Conservation (phyloP, 202 grass and related monocot genomes). For the Dendrocalamus latiflorus region DNA sequence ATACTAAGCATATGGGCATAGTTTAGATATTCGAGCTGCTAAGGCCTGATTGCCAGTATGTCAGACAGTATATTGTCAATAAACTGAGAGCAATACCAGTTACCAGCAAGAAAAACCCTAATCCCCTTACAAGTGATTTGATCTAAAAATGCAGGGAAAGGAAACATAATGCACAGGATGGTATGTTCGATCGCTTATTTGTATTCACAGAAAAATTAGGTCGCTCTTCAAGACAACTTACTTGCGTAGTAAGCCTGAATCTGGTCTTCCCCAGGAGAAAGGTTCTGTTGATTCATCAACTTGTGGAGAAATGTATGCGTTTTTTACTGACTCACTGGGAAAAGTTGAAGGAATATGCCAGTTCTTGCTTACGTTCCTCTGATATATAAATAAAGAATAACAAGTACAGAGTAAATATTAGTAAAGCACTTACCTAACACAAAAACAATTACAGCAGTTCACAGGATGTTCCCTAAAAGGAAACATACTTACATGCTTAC, state of each 20-base stretch:
- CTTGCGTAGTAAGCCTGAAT: constrained; percentile 79
- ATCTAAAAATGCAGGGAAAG: neutral
- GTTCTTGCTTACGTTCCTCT: constrained; percentile 98
- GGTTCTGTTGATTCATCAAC: constrained; percentile 79
- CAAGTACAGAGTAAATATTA: constrained; percentile 7
- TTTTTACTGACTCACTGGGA: constrained; percentile 77
- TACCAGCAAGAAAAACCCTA: neutral
- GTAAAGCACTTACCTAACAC: neutral
- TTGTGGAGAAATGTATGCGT: constrained; percentile 74
- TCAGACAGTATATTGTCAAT: neutral
- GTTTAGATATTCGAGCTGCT: neutral
- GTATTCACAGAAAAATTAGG: neutral
- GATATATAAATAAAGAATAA: constrained; percentile 25
- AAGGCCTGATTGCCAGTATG: neutral
- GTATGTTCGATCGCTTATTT: neutral
- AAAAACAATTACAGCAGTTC: constrained; percentile 18
- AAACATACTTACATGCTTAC: constrained; percentile 57
- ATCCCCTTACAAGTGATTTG: neutral
- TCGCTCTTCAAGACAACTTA: constrained; percentile 49
- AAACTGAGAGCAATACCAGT: neutral
- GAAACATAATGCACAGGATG: neutral
- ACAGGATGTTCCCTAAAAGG: neutral
- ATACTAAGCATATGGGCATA: neutral
- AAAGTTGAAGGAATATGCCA: constrained; percentile 87
- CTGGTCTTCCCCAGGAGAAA: constrained; percentile 91